Evolutionary conservation across 495 filamentous ascomycete species (phyloP).

Genomic region (Geopyxis carbonaria): DNA sequence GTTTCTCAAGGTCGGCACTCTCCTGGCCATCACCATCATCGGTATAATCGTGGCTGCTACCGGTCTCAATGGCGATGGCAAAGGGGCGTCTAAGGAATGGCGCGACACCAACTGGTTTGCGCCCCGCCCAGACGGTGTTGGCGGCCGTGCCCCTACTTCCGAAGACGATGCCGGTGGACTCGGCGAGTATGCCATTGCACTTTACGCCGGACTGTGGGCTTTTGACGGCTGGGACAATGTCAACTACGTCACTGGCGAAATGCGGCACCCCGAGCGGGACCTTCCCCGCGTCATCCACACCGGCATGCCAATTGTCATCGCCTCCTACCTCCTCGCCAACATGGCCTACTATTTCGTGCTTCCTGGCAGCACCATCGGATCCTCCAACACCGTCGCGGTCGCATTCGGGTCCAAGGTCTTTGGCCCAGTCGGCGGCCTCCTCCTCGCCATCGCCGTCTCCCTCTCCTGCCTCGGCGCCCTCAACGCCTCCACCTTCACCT

Average conservation of each 20-base stretch:
- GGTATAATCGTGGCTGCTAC: constrained; percentile 83
- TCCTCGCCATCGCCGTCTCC: constrained; percentile 77
- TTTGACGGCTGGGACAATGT: constrained; percentile 99
- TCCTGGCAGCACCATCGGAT: constrained; percentile 60
- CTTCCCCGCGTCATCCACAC: constrained; percentile 92
- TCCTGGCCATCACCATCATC: constrained; percentile 71
- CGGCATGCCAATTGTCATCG: constrained; percentile 85
- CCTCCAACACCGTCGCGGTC: constrained; percentile 81
- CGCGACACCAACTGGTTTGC: constrained; percentile 78
- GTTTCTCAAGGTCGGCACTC: constrained; percentile 87
- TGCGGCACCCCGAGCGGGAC: constrained; percentile 76
- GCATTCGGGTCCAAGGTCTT: constrained; percentile 77
- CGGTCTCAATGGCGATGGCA: constrained; percentile 57
- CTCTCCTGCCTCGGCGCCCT: constrained; percentile 81
- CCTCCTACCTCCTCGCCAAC: constrained; percentile 80
- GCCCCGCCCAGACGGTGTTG: constrained; percentile 26
- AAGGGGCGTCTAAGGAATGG: constrained; percentile 63
- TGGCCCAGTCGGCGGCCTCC: constrained; percentile 58
- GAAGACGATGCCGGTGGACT: constrained; percentile 12
- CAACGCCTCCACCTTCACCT: constrained; percentile 90
- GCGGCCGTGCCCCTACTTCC: neutral
- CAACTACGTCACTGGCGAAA: constrained; percentile 94
- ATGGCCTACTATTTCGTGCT: constrained; percentile 87
- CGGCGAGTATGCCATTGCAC: constrained; percentile 38
- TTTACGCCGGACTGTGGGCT: constrained; percentile 94